phyloP scores from a whole-genome alignment of 169 alveolate species.

The Pseudocohnilembus persalinus region DNA sequence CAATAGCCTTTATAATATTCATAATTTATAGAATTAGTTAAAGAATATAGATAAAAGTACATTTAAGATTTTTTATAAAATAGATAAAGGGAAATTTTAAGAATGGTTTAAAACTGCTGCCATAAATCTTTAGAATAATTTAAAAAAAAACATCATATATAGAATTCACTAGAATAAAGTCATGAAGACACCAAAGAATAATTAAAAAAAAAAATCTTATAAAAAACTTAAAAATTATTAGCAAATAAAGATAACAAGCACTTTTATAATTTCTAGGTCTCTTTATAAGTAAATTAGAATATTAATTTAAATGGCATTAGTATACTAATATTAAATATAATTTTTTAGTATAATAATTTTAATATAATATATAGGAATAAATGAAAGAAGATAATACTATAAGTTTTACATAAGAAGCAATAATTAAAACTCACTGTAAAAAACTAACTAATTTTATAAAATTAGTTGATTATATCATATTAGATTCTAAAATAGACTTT shows the following conservation, averaged over 20 bases:
- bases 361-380: too few relatives aligned
- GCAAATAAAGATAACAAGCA: background rate
- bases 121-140: background rate
- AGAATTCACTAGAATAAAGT: background rate
- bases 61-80: too few relatives aligned
- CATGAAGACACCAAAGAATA: background rate
- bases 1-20: background rate
- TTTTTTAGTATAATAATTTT: too few relatives aligned
- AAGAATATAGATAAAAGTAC: background rate
- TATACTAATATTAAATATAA: too few relatives aligned
- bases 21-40: background rate
- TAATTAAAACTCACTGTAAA: background rate
- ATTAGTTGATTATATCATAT: background rate
- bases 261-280: too few relatives aligned
- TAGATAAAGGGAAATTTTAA: background rate
- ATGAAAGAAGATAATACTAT: background rate
- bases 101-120: background rate
- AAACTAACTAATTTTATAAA: background rate
- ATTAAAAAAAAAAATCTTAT: too few relatives aligned
- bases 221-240: background rate
- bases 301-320: too few relatives aligned
- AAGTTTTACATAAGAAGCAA: background rate
- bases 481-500: background rate
- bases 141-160: too few relatives aligned
- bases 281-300: too few relatives aligned